Percentiles rank a stretch among this genome's conserved stretches.
phyloP scores from a whole-genome alignment of 495 filamentous ascomycete genomes.

The Daldinia vernicosa region DNA sequence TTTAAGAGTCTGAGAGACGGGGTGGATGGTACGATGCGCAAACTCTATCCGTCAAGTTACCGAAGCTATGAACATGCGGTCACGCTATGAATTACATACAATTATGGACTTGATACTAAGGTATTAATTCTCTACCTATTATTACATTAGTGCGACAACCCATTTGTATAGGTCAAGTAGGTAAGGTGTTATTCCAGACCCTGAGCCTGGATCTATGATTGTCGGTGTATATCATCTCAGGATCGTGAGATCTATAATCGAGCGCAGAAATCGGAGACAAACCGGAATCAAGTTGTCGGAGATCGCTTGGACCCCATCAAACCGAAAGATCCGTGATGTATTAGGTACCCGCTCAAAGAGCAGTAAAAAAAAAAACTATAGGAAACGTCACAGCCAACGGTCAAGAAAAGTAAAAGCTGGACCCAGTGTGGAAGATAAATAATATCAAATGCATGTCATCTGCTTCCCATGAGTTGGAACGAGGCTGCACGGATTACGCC shows the following conservation, averaged over 20 bases:
- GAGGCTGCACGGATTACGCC: slow-evolving; percentile 33
- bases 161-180: background rate
- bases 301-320: background rate
- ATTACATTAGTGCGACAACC: background rate
- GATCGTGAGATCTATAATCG: slow-evolving; percentile 12
- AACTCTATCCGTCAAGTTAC: slow-evolving; percentile 16
- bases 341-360: background rate
- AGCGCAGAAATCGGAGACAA: slow-evolving; percentile 1
- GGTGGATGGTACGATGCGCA: slow-evolving; percentile 32
- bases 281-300: background rate
- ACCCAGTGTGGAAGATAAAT: slow-evolving; percentile 23
- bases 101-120: background rate
- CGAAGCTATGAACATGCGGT: slow-evolving; percentile 16
- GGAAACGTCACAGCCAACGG: background rate
- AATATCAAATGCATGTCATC: slow-evolving; percentile 32
- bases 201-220: background rate
- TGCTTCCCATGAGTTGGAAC: slow-evolving; percentile 10
- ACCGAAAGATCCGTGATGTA: background rate
- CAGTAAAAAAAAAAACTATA: background rate
- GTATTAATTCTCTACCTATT: no score
- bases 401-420: slow-evolving; percentile 20
- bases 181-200: background rate
- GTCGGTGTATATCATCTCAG: slow-evolving; percentile 9
- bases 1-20: slow-evolving; percentile 1
- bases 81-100: slow-evolving; percentile 24